These are phyloP conservation scores for Pseudogymnoascus sp. DNA, from an alignment of 2,329 filamentous ascomycete genomes.

Conservation along the genomic window DNA sequence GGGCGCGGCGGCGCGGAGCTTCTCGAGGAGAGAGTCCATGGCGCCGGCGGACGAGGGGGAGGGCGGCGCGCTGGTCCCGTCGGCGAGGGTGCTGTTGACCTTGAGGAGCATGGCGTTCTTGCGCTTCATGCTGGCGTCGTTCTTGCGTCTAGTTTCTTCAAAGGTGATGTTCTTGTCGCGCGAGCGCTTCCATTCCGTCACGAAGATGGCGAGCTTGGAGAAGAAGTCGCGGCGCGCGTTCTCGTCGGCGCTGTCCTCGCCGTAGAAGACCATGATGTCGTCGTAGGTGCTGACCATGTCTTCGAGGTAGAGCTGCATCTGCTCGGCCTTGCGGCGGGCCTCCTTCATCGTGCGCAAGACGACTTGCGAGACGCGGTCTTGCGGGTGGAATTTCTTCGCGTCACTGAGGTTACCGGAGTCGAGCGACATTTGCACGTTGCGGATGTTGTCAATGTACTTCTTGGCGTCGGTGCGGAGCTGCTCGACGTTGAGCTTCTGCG, in stretches of 20 bases:
- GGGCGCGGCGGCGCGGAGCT: conserved; percentile 84
- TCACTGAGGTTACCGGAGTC: conserved; percentile 93
- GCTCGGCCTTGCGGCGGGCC: conserved; percentile 87
- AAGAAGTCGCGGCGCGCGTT: conserved; percentile 95
- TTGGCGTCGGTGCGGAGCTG: conserved; percentile 80
- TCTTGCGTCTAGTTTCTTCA: conserved; percentile 76
- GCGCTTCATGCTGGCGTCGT: conserved; percentile 86
- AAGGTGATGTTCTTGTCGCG: conserved; percentile 80
- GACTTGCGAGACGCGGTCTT: conserved; percentile 86
- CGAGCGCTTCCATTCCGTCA: conserved; percentile 93
- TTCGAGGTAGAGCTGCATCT: conserved; percentile 87
- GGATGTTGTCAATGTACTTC: conserved; percentile 90
- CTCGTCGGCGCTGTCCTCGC: conserved; percentile 86
- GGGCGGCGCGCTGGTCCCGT: conserved; percentile 39
- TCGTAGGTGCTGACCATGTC: conserved; percentile 88
- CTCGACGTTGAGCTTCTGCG: conserved; percentile 91
- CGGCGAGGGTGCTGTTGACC: conserved; percentile 33
- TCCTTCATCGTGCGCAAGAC: conserved; percentile 96
- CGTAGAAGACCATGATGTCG: conserved; percentile 94
- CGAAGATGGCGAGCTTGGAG: conserved; percentile 80
- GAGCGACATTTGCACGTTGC: conserved; percentile 83
- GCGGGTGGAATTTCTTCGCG: conserved; percentile 94
- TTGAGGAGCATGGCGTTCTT: conserved; percentile 68
- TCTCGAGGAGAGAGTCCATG: conserved; percentile 94
- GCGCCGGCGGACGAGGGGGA: conserved; percentile 73